phyloP scores from a whole-genome alignment of 306 rosid species.

The Malus orientalis region DNA sequence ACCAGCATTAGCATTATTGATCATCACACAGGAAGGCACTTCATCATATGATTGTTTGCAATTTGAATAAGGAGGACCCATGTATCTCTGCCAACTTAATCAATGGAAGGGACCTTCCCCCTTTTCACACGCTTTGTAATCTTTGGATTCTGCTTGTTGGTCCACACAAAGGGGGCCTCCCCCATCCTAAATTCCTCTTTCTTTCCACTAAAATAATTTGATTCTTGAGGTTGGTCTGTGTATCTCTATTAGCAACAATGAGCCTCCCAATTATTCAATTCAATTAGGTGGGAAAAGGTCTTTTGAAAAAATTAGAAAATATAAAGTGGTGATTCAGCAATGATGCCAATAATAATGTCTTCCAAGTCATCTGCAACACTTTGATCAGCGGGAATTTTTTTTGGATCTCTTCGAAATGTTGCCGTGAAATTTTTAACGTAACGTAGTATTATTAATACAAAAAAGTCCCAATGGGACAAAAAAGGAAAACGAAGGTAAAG shows the following conservation, averaged over 20 bases:
- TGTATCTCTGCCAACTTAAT: slow-evolving; percentile 16
- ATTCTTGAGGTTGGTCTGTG: slow-evolving; percentile 31
- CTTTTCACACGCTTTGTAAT: not conserved
- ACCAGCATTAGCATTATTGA: slow-evolving; percentile 11
- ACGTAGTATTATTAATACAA: no score
- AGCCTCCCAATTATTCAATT: slow-evolving; percentile 14
- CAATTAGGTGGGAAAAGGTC: slow-evolving; percentile 26
- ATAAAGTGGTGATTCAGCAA: slow-evolving; percentile 37
- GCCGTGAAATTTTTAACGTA: no score
- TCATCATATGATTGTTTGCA: slow-evolving; percentile 11
- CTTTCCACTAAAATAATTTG: slow-evolving; percentile 29
- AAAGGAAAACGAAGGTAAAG: not conserved
- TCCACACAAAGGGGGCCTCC: slow-evolving; percentile 10
- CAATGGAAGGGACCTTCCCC: not conserved
- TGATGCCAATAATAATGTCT: slow-evolving; percentile 40
- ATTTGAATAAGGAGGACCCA: slow-evolving; percentile 3
- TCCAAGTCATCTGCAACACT: slow-evolving; percentile 14
- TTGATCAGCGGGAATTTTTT: not conserved
- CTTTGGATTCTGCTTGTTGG: slow-evolving; percentile 23
- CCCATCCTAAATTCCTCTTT: not conserved
- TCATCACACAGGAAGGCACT: not conserved
- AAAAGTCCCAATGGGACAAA: not conserved
- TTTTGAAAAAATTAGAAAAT: not conserved
- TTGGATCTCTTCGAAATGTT: not conserved
- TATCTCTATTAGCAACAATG: not conserved